Evolutionary conservation across 1,284 basidiomycete species (phyloP), one percentile per base, ranked within the genome.

Genomic region (Pyrrhoderma noxium): DNA sequence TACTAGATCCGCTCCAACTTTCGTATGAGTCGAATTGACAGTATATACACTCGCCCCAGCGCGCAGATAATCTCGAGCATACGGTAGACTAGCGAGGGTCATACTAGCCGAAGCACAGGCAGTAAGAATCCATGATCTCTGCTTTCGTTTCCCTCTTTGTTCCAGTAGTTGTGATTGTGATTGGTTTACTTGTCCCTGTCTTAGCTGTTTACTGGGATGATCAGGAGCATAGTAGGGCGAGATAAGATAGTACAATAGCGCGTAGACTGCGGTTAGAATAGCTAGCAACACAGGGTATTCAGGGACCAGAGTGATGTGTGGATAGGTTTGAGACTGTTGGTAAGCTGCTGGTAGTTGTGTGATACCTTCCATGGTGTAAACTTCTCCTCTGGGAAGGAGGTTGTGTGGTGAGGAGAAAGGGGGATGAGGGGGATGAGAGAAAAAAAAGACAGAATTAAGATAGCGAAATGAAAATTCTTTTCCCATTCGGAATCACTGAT

Each of bases 91-190:
- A 23, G 60, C 58, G 7, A 70, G 9, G 7, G 73, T 72, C 75
- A 80, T 79, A 31, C 60, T 45, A 1, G 57, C 58, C 39, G 72
- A 71, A 3, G 73, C 69, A 27, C 74, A 54, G 1, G 70, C 63
- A 0, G 79, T 77, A 34, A 82, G 66, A 44, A 82, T 62, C 72
- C 80, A 83, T 42, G 79, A 68, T 16, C 65, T 63, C 57, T 76
- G 27, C 27, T 31, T 31, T 31, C 27, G 27, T 31, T 11, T 31
- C 11, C 27, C 27, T 64, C 47, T 31, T 11, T 31, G 7, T 31
- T 31, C 27, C 27, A 11, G 27, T 31, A 11, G 5, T 11, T 31
- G 27, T 31, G 27, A 5, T 11, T 31, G 27, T 31, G 27, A 5
- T n/a, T n/a, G n/a, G n/a, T n/a, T n/a, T n/a, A n/a, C n/a, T n/a